Base-by-base conservation (phyloP, 2,329 filamentous ascomycete genomes). In the Aspergillus jensenii region DNA sequence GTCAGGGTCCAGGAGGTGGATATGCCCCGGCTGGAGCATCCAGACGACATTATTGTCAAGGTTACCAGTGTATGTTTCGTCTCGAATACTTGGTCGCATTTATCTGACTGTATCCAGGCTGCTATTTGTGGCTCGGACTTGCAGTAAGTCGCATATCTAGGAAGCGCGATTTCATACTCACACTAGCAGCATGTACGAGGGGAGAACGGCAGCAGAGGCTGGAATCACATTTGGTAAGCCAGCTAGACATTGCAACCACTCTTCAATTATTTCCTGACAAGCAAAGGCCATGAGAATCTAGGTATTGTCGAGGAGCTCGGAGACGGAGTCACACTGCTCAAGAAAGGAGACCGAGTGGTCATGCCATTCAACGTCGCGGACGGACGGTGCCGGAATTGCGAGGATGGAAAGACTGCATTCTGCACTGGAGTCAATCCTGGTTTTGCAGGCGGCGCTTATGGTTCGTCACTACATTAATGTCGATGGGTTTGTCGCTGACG, bases 351-450 rank as follows among this genome's bases (percentile, higher is more conserved):
- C 60, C 80, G 85, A 2, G 82, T 88, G 4, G 85, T 88, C 2
- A 80, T 88, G 70, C 85, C 86, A 0, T 88, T 87, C 75, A 87
- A 87, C 55, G 85, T 87, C 1, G 84, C 84, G 6, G 84, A 87
- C 63, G 84, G 85, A 1, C 78, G 85, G 12, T 88, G 86, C 69
- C 79, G 80, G 17, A 87, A 87, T 63, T 87, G 86, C 58, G 85
- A 88, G 65, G 83, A 87, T 62, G 85, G 85, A 2, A 81, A 79
- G 58, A 88, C 85, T 1, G 85, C 85, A 0, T 88, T 88, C 64
- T 88, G 85, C 67, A 88, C 85, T 0, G 86, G 85, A 57, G 81
- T 85, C 3, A 86, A 86, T 64, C 82, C 82, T 1, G 83, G 83
- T 0, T 86, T 86, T 62, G 83, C 83, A 2, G 84, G 83, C 6